Base-by-base conservation (phyloP, 805 yeast species). In the Cyberlindnera euphorbiae region DNA sequence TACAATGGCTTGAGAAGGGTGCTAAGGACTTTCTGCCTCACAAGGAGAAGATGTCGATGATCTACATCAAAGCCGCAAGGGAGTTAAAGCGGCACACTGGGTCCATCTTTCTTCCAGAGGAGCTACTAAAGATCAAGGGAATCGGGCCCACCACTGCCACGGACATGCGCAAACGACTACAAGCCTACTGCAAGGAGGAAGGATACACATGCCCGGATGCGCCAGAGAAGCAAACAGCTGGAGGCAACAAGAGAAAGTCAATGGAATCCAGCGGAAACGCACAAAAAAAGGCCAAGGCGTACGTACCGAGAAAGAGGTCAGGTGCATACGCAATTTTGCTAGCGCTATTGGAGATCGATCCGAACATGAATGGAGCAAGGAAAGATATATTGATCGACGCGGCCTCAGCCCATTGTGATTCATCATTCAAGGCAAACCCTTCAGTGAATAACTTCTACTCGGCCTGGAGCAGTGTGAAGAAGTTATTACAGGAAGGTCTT, bases 281-380 rank as follows among this genome's bases (percentile, higher is more conserved):
- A 19, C 22, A 47, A 43, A 42, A 41, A 32, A 33, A 53, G 39
- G 36, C 39, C n/a, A 52, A 49, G 19, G 65, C 59, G 25, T 87
- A 83, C 55, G 69, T 87, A 0, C 97, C 97, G 0, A 69, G 66
- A 32, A 75, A 77, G 42, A 62, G 89, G 24, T 77, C 93, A 0
- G 96, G 96, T 2, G 94, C 84, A 0, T 89, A 84, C 62, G 95
- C 93, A 0, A 82, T 88, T 8, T 49, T 88, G 14, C 42, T 86
- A 14, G 79, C 79, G 0, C 59, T 88, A 4, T 60, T 67, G 33
- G 64, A 73, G 30, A 38, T 52, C 18, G 87, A 79, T 49, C 55
- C 60, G 4, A 49, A 58, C 2, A 57, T 67, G 15, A 51, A 56
- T n/a, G 95, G 96, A 0, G 50, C 84, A 48, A 67, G 79, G 4